phyloP scores from a whole-genome alignment of 2,329 filamentous ascomycete genomes.

The Botrytis tulipae region DNA sequence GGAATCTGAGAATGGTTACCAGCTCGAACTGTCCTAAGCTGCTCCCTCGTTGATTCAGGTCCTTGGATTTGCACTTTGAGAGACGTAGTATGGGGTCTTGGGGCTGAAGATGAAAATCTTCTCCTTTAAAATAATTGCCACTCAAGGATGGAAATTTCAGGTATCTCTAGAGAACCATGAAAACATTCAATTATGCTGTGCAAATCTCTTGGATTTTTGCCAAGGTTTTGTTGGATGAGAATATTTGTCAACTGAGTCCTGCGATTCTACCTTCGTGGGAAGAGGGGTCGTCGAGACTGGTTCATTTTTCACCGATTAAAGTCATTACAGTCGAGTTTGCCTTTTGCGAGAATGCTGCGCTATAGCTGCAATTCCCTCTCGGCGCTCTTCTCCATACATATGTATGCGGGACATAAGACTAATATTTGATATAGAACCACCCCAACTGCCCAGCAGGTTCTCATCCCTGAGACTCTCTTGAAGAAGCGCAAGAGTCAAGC shows the following conservation, averaged over 20 bases:
- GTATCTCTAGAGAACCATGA: conserved; percentile 26
- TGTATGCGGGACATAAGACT: conserved; percentile 69
- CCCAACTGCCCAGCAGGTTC: conserved; percentile 90
- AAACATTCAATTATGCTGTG: conserved; percentile 34
- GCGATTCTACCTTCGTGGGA: conserved; percentile 25
- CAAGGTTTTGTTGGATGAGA: conserved; percentile 79
- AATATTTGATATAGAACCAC: conserved; percentile 79
- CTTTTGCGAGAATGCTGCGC: conserved; percentile 86
- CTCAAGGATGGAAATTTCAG: conserved; percentile 39
- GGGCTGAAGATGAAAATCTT: conserved; percentile 67
- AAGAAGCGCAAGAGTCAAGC: conserved; percentile 99
- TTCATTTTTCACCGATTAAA: conserved; percentile 72
- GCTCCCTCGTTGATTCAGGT: conserved; percentile 56
- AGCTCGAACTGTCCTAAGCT: conserved; percentile 75
- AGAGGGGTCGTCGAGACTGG: conserved; percentile 32
- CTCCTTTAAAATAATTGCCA: conserved; percentile 76
- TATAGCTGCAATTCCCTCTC: conserved; percentile 89
- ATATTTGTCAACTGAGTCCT: conserved; percentile 35
- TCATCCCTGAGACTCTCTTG: conserved; percentile 98
- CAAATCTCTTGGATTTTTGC: conserved; percentile 51
- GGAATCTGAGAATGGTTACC: conserved; percentile 52
- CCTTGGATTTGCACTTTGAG: conserved; percentile 52
- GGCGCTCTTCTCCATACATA: conserved; percentile 69
- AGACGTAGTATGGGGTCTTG: conserved; percentile 71
- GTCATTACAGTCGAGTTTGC: conserved; percentile 72